These are phyloP conservation scores for Oryza rufipogon DNA, from an alignment of 176 grass and related monocot species.

Conservation along the genomic window DNA sequence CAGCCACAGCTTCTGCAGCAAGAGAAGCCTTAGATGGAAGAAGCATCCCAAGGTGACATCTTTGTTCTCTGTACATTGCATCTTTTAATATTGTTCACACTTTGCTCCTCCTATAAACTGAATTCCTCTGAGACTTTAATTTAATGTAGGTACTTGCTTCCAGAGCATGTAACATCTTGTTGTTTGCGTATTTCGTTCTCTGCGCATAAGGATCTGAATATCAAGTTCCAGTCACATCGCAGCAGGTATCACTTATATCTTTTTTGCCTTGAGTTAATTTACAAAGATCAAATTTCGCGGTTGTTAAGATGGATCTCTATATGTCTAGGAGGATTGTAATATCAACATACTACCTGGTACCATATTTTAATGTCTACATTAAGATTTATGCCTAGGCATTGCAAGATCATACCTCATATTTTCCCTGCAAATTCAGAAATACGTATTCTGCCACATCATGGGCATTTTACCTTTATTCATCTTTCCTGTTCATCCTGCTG, in stretches of 20 bases:
- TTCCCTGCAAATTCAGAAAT: not conserved
- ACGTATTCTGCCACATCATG: not conserved
- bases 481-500: no score
- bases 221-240: constrained; percentile 96
- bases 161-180: constrained; percentile 79
- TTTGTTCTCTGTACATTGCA: constrained; percentile 32
- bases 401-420: not conserved
- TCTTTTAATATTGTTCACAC: not conserved
- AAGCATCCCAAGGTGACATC: constrained; percentile 86
- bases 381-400: not conserved
- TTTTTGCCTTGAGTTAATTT: constrained; percentile 7
- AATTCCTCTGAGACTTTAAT: constrained; percentile 37
- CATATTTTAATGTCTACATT: not conserved
- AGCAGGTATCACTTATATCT: constrained; percentile 65
- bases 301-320: not conserved
- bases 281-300: not conserved
- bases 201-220: constrained; percentile 92
- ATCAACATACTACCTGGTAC: not conserved
- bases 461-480: not conserved
- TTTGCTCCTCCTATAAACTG: constrained; percentile 30
- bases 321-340: not conserved
- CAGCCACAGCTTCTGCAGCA: constrained; percentile 82
- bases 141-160: constrained; percentile 78
- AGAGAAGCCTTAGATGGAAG: constrained; percentile 96
- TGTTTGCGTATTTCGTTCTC: constrained; percentile 87